Percentiles rank a stretch among this genome's conserved stretches.
Evolutionary conservation across 176 grass and related monocot species (phyloP).

Genomic region (Dendrocalamus sinicus): DNA sequence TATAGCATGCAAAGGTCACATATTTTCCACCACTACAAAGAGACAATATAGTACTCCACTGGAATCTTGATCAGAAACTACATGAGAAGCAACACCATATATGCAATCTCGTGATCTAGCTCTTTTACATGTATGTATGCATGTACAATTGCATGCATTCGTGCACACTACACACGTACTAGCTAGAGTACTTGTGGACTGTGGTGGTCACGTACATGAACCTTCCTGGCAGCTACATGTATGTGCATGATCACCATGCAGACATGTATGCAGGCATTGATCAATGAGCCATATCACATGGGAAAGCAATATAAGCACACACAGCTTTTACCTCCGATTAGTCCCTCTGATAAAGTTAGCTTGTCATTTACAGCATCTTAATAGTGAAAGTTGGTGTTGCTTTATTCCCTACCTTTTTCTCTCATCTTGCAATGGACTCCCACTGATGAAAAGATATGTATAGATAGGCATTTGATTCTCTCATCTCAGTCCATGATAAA

Average conservation of each 20-base stretch:
- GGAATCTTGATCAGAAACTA: slow-evolving; percentile 45
- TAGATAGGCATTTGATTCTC: slow-evolving; percentile 66
- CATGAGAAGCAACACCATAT: slow-evolving; percentile 34
- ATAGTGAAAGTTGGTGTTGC: slow-evolving; percentile 68
- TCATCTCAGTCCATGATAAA: slow-evolving; percentile 48
- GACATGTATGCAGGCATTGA: slow-evolving; percentile 33
- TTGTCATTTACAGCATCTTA: slow-evolving; percentile 68
- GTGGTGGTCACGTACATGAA: slow-evolving; percentile 27
- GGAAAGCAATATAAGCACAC: slow-evolving; percentile 17
- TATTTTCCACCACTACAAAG: slow-evolving; percentile 34
- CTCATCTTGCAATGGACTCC: slow-evolving; percentile 63
- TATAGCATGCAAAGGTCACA: slow-evolving; percentile 46
- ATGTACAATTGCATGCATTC: neutral
- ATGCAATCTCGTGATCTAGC: neutral
- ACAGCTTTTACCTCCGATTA: slow-evolving; percentile 45
- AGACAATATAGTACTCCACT: slow-evolving; percentile 26
- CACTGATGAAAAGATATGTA: slow-evolving; percentile 66
- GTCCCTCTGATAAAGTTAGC: slow-evolving; percentile 63
- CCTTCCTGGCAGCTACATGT: slow-evolving; percentile 22
- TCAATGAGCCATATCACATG: slow-evolving; percentile 46
- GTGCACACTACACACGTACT: neutral
- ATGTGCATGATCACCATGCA: neutral
- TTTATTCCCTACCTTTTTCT: slow-evolving; percentile 52
- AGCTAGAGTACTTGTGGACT: slow-evolving; percentile 4
- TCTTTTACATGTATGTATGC: neutral